Percentiles rank a stretch among this genome's conserved stretches.
These are phyloP conservation scores for Nicotiana paniculata DNA, from an alignment of 257 asterid species.

Conservation along the genomic window DNA sequence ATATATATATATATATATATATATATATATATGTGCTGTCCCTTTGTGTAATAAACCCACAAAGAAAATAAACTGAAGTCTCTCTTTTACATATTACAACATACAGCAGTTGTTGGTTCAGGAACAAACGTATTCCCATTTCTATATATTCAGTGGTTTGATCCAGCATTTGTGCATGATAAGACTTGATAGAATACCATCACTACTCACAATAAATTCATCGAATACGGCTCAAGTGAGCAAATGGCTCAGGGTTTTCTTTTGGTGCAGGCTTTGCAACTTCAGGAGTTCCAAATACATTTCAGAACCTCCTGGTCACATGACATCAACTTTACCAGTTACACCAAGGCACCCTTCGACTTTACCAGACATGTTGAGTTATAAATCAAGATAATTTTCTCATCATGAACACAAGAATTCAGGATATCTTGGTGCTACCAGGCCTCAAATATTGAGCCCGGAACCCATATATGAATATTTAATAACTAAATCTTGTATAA, in stretches of 20 bases:
- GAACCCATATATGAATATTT: no score
- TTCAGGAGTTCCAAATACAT: slow-evolving; percentile 51
- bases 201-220: neutral
- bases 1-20: no score
- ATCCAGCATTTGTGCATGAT: neutral
- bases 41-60: no score
- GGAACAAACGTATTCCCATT: neutral
- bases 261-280: slow-evolving; percentile 41
- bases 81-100: neutral
- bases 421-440: no score
- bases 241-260: slow-evolving; percentile 32
- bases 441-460: no score
- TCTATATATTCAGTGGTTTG: neutral
- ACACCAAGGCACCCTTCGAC: no score
- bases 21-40: no score
- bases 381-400: no score
- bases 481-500: no score
- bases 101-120: slow-evolving; percentile 1
- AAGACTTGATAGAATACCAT: neutral
- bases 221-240: slow-evolving; percentile 40
- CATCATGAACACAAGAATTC: no score
- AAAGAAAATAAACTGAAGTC: neutral
- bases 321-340: no score
- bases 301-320: slow-evolving; percentile 27
- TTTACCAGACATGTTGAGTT: no score